Evolutionary conservation across 352 stramenopile species (phyloP).

Genomic region (Pythium rhizo-oryzae): DNA sequence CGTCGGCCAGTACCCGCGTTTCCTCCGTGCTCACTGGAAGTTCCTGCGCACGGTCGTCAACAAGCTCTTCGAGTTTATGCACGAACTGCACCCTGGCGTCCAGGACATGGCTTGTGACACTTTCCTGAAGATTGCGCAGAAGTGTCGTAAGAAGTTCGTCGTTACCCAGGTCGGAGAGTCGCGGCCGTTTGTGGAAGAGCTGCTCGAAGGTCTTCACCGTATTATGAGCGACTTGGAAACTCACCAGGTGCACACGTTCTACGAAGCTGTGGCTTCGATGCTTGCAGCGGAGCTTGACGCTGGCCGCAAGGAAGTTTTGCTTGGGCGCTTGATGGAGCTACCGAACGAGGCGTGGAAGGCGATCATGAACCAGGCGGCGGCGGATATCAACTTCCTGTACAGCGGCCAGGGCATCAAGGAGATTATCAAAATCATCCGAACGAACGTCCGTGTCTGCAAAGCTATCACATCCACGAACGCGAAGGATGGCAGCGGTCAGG

Average conservation of each 20-base stretch:
- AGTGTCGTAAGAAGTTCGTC: slow-evolving; percentile 98
- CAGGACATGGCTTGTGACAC: slow-evolving; percentile 99
- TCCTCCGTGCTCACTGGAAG: slow-evolving; percentile 99
- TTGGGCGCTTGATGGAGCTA: slow-evolving; percentile 95
- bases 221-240: slow-evolving; percentile 98
- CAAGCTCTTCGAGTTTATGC: slow-evolving; percentile 99
- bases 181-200: slow-evolving; percentile 96
- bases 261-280: slow-evolving; percentile 96
- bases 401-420: slow-evolving; percentile 81
- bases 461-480: slow-evolving; percentile 59
- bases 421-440: slow-evolving; percentile 99
- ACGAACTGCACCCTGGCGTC: slow-evolving; percentile 99
- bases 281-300: slow-evolving; percentile 74
- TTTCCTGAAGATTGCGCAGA: slow-evolving; percentile 99
- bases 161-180: slow-evolving; percentile 93
- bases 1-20: slow-evolving; percentile 99
- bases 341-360: slow-evolving; percentile 93
- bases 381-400: slow-evolving; percentile 83
- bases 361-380: slow-evolving; percentile 78
- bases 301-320: slow-evolving; percentile 89
- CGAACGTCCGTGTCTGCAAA: slow-evolving; percentile 97
- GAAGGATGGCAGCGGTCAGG: slow-evolving; percentile 27
- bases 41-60: slow-evolving; percentile 99
- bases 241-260: slow-evolving; percentile 99
- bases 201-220: slow-evolving; percentile 93